Base-by-base conservation (phyloP, 1,284 basidiomycete species). In the Somion occarium region DNA sequence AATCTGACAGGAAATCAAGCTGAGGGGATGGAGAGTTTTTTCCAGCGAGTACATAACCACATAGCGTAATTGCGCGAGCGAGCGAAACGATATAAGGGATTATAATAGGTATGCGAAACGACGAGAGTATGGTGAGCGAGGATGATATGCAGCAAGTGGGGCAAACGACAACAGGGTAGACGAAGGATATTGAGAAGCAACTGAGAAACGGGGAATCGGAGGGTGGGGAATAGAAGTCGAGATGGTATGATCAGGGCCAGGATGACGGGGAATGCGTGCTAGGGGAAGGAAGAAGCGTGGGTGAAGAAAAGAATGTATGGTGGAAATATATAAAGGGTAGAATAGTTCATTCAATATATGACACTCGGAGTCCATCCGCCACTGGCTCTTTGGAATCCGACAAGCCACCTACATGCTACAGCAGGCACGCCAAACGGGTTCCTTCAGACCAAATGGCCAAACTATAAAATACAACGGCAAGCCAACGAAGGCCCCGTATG, bases 121-220 rank as follows among this genome's bases (percentile, higher is more conserved):
- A 48, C 49, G 43, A 49, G 44, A 54, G 52, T 48, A 44, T 46
- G 54, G 53, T 43, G 53, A 56, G 55, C 49, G 53, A 46, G 48
- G 38, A 37, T 50, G 51, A 56, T 52, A 56, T 48, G 43, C 51
- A 52, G 50, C 48, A 51, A 38, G 46, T 25, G 34, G 34, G 27
- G 39, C 48, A 38, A 58, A 53, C 52, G 52, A 52, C 54, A 53
- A 56, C 54, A 58, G 49, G 38, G 44, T 4, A 27, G 45, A 47
- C 30, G 27, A 38, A 34, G 20, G 45, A 27, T 9, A 23, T 22
- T 43, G 34, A 23, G 18, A 26, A 43, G 48, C n/a, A 23, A 26
- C 22, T 25, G 15, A 22, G 48, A 42, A 27, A 47, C 24, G 25
- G 11, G 7, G 30, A 34, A 34, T 34, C 15, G 30, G 15, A 34